A percentile compares a stretch with the other conserved stretches of the same genome.
phyloP scores from a whole-genome alignment of 306 rosid genomes.

The Hippophae rhamnoides region DNA sequence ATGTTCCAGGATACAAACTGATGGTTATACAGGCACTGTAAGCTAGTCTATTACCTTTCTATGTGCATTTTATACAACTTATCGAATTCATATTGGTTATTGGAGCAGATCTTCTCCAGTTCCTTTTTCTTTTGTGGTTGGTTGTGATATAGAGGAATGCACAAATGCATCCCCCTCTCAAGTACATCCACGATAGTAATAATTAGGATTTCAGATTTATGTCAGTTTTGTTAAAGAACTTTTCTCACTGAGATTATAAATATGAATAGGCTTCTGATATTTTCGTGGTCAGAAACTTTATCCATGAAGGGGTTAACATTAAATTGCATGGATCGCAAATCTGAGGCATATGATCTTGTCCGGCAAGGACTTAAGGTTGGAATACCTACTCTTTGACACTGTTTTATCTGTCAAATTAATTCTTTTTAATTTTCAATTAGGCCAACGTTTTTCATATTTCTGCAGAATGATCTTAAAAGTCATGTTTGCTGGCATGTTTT shows the following conservation, averaged over 20 bases:
- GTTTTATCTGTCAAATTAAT: constrained; percentile 12
- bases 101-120: background rate
- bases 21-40: too few relatives aligned
- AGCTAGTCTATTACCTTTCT: too few relatives aligned
- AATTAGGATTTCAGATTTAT: background rate
- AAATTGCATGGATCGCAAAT: constrained; percentile 97
- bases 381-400: constrained; percentile 5
- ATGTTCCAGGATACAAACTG: too few relatives aligned
- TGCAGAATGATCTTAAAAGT: constrained; percentile 96
- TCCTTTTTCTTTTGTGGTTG: background rate
- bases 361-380: constrained; percentile 88
- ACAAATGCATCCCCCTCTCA: background rate
- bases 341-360: constrained; percentile 96
- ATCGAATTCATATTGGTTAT: too few relatives aligned
- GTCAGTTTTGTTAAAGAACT: background rate
- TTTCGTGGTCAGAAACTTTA: constrained; percentile 65
- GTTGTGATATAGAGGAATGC: background rate
- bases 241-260: background rate
- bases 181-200: background rate
- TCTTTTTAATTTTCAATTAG: constrained; percentile 9
- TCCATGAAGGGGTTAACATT: constrained; percentile 96
- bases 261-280: constrained; percentile 7
- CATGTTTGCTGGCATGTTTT: constrained; percentile 99
- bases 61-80: too few relatives aligned
- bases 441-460: constrained; percentile 22